Conservation (phyloP, 805 yeast species). For the Vanderwaltozyma tropicalis region DNA sequence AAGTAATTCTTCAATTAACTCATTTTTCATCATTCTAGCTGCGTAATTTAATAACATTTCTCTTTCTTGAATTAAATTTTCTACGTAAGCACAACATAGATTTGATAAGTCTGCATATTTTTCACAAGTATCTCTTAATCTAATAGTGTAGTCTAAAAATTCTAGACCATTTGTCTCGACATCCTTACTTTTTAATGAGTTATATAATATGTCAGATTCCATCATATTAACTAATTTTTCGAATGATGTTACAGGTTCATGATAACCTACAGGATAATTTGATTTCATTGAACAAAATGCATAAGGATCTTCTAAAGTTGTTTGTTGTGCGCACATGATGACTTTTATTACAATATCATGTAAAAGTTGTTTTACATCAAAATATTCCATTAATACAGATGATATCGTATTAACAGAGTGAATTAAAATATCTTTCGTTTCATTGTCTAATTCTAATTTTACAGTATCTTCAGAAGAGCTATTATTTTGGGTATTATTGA, state of each 20-base stretch:
- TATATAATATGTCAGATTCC: constrained; percentile 34
- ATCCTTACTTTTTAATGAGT: constrained; percentile 37
- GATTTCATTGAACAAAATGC: constrained; percentile 55
- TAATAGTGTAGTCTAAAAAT: constrained; percentile 25
- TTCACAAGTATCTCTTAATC: constrained; percentile 25
- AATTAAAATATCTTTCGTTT: constrained; percentile 24
- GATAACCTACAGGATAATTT: constrained; percentile 31
- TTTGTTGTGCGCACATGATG: constrained; percentile 56
- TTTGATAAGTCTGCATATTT: constrained; percentile 29
- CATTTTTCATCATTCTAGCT: constrained; percentile 64
- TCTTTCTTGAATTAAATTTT: constrained; percentile 57
- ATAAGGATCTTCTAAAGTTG: constrained; percentile 67
- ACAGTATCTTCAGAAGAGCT: neutral
- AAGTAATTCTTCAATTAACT: constrained; percentile 49
- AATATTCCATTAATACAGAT: constrained; percentile 47
- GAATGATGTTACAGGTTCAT: constrained; percentile 20
- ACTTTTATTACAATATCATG: constrained; percentile 51
- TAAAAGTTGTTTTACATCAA: constrained; percentile 60
- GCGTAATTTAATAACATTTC: constrained; percentile 64
- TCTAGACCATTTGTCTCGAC: constrained; percentile 33
- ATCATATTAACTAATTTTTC: constrained; percentile 4
- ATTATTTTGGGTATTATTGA: neutral
- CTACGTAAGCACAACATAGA: constrained; percentile 32
- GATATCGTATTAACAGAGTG: constrained; percentile 23
- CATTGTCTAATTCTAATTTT: constrained; percentile 14